phyloP scores from a whole-genome alignment of 2,329 filamentous ascomycete genomes.

The Teratosphaeria destructans region DNA sequence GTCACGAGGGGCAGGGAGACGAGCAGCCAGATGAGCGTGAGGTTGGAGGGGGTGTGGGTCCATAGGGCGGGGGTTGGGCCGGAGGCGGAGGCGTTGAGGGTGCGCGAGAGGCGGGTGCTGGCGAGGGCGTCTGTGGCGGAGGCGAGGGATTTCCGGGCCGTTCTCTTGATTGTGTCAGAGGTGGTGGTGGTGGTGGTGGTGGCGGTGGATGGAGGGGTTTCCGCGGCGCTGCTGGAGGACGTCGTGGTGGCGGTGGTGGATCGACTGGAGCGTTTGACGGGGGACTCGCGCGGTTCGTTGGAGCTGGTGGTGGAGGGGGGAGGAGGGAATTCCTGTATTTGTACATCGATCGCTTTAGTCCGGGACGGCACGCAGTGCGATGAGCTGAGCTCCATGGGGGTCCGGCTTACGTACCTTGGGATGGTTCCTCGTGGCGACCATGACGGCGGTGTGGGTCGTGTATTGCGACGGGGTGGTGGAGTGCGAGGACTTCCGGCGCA shows the following conservation, averaged over 20 bases:
- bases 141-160: neutral
- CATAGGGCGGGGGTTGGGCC: conserved; percentile 24
- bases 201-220: neutral
- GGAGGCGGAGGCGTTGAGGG: neutral
- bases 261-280: neutral
- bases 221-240: neutral
- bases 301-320: neutral
- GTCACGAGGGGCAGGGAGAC: conserved; percentile 66
- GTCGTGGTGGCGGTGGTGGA: neutral
- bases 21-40: conserved; percentile 59
- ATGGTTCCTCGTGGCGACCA: conserved; percentile 49
- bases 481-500: neutral
- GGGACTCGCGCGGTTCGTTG: neutral
- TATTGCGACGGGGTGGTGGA: neutral
- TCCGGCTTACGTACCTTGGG: conserved; percentile 25
- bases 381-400: neutral
- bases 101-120: neutral
- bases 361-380: neutral
- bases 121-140: neutral
- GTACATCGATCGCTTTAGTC: neutral
- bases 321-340: neutral
- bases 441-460: conserved; percentile 15
- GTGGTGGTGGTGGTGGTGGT: neutral
- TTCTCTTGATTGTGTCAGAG: neutral
- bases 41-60: conserved; percentile 50